Percentiles rank a stretch among this genome's conserved stretches.
phyloP scores from a whole-genome alignment of 805 yeast genomes.

The Metschnikowia rubicola region DNA sequence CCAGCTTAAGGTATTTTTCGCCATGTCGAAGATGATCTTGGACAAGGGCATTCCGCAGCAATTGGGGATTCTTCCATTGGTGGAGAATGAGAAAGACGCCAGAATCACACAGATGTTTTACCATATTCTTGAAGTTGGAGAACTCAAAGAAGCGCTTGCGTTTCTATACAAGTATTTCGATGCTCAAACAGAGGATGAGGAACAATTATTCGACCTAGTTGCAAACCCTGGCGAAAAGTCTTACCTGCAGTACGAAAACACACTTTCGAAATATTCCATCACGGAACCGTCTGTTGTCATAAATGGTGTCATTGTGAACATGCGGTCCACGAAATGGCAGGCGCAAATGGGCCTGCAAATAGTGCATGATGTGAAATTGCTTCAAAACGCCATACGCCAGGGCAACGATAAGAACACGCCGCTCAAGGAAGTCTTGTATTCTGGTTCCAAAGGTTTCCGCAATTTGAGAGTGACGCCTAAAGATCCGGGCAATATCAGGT shows the following conservation, averaged over 20 bases:
- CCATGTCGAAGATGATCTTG: constrained; percentile 48
- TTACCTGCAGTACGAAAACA: constrained; percentile 18
- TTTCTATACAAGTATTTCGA: constrained; percentile 37
- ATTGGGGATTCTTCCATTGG: constrained; percentile 75
- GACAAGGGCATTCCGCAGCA: constrained; percentile 68
- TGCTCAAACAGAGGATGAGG: constrained; percentile 25
- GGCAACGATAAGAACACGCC: constrained; percentile 23
- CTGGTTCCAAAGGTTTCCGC: constrained; percentile 41
- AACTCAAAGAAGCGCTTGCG: constrained; percentile 35
- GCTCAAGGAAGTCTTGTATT: constrained; percentile 42
- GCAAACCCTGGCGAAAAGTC: constrained; percentile 17
- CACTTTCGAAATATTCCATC: constrained; percentile 34
- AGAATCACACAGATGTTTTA: constrained; percentile 32
- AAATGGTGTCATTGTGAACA: constrained; percentile 66
- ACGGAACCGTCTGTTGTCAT: constrained; percentile 52
- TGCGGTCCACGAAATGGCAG: constrained; percentile 53
- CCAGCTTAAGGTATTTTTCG: constrained; percentile 48
- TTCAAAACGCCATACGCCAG: constrained; percentile 26
- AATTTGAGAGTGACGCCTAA: constrained; percentile 38
- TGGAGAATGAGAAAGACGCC: constrained; percentile 27
- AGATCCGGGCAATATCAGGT: constrained; percentile 31
- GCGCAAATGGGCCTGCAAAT: constrained; percentile 50
- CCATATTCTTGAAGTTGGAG: constrained; percentile 29
- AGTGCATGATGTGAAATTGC: constrained; percentile 45
- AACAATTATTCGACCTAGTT: constrained; percentile 20